Evolutionary conservation across 2,329 filamentous ascomycete genomes (phyloP), one percentile per base, ranked within the genome.

Genomic region (Alternaria brassicicola): DNA sequence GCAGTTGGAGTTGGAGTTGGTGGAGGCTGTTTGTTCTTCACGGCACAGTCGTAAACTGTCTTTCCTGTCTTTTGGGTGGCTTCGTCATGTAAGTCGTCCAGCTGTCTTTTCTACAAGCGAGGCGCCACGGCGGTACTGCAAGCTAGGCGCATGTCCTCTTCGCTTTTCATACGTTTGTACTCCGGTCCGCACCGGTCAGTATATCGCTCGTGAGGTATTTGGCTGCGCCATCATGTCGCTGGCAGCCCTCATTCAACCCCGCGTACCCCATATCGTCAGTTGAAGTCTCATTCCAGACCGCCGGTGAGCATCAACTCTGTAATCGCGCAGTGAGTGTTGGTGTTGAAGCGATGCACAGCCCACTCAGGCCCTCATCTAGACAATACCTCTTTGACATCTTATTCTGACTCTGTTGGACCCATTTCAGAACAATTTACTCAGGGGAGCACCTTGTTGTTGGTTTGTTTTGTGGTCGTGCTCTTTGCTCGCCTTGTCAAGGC

Each of bases 341-440:
- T 33, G 13, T 23, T 19, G 3, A 10, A 25, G 31, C 38, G n/a
- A 52, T 46, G 57, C 57, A 62, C 62, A 60, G 62, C 62, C 59
- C 48, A 39, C 49, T 43, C 10, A 57, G 54, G 45, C 54, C 49
- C 17, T 45, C 42, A 25, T 33, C 6, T 30, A 25, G 33, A 53
- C 54, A 57, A 42, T 52, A 38, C 48, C 59, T 51, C 45, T 53
- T 56, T 47, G 19, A 33, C 38, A 7, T 19, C 41, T 38, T 52
- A 31, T 17, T 21, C 17, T 13, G 17, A 33, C 31, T 31, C 17
- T n/a, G 25, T 23, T 25, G 21, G 21, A 35, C 23, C 28, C 38
- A 26, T 39, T 12, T n/a, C 23, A 13, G 30, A 31, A 33, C 33
- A 12, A 26, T 19, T 33, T 31, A 19, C 8, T 23, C 51, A 53